Percentiles rank a stretch among this genome's conserved stretches.
phyloP scores from a whole-genome alignment of 305 asterid species.

The Solanum hybrid region DNA sequence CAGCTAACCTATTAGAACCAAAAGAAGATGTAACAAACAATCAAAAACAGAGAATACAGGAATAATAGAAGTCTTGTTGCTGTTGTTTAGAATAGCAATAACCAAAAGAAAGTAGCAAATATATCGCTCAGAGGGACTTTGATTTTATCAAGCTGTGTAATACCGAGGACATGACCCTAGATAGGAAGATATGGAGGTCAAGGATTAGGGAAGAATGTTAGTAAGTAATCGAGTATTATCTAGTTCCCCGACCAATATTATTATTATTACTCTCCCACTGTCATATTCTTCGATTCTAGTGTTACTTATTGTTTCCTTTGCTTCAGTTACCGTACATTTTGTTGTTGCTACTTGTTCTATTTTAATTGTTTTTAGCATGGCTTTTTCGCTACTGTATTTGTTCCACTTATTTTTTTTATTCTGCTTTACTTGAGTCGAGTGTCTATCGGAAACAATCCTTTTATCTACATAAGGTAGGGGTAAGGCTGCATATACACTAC shows the following conservation, averaged over 20 bases:
- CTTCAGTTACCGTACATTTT: background rate
- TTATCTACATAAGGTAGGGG: background rate
- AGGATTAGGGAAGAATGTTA: background rate
- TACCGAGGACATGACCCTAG: background rate
- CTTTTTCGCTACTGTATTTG: background rate
- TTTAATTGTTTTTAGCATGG: background rate
- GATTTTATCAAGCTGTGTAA: background rate
- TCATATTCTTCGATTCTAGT: background rate
- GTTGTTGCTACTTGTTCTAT: background rate
- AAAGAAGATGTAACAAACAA: background rate
- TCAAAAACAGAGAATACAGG: background rate
- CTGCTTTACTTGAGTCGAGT: background rate
- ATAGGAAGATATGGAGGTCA: background rate
- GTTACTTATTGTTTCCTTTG: background rate
- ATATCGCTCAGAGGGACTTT: background rate
- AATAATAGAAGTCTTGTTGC: background rate
- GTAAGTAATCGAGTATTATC: background rate
- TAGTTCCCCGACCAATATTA: background rate
- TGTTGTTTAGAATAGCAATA: background rate
- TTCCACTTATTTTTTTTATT: background rate
- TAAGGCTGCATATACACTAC: background rate
- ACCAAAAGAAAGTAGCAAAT: background rate
- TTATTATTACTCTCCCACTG: background rate
- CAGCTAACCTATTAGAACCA: conserved; percentile 39
- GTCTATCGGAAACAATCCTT: background rate